Percentiles rank a stretch among this genome's conserved stretches.
Evolutionary conservation across 2,329 filamentous ascomycete genomes (phyloP).

Genomic region (Fusarium sp.): DNA sequence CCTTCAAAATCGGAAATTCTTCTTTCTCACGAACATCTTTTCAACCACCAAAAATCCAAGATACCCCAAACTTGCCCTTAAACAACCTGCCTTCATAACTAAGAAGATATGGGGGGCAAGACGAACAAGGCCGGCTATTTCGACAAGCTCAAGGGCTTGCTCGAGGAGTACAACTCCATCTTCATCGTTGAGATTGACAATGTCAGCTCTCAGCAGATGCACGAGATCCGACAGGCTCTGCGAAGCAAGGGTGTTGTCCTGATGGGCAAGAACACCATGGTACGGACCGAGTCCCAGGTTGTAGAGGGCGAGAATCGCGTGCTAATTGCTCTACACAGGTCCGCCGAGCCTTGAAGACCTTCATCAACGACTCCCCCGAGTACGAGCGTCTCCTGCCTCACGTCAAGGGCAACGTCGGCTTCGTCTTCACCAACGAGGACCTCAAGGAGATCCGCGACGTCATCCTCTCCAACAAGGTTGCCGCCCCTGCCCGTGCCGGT

Average conservation of each 20-base stretch:
- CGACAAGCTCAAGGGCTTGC: conserved; percentile 98
- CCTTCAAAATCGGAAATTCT: conserved; percentile 46
- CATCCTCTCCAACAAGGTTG: conserved; percentile 97
- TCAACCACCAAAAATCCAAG: conserved; percentile 45
- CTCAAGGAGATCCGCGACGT: conserved; percentile 94
- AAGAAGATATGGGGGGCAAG: conserved; percentile 99
- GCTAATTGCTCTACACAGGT: conserved; percentile 68
- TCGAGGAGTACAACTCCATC: conserved; percentile 97
- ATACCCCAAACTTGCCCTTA: conserved; percentile 79
- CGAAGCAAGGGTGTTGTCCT: conserved; percentile 94
- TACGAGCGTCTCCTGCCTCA: conserved; percentile 97
- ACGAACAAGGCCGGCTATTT: conserved; percentile 97
- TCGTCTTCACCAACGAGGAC: conserved; percentile 99
- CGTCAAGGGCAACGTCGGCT: conserved; percentile 98
- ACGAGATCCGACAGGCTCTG: conserved; percentile 97
- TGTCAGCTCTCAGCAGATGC: conserved; percentile 99
- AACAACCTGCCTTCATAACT: conserved; percentile 95
- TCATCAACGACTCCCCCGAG: conserved; percentile 91
- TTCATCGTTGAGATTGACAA: conserved; percentile 99
- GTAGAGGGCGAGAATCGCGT: background rate
- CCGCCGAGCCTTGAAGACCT: conserved; percentile 97
- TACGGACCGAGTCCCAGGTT: conserved; percentile 58
- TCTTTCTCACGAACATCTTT: conserved; percentile 30
- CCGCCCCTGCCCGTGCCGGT: conserved; percentile 97
- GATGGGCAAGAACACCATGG: conserved; percentile 99